Evolutionary conservation across 805 yeast species (phyloP).

Genomic region (Zygosaccharomyces bisporus): DNA sequence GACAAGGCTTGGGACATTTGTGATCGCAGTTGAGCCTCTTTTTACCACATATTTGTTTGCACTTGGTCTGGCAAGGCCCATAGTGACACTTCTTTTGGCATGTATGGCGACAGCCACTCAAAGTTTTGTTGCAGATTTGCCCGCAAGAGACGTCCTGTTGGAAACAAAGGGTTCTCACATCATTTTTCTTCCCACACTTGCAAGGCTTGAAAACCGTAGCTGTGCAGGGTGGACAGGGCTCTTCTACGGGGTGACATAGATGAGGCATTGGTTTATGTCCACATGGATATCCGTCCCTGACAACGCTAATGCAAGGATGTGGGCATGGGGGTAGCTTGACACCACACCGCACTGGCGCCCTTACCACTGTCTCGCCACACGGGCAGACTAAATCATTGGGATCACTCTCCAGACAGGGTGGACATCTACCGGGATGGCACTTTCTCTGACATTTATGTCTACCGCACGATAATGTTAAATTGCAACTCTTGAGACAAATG

Average conservation of each 20-base stretch:
- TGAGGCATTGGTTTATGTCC: conserved; percentile 73
- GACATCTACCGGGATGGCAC: conserved; percentile 79
- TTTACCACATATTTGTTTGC: conserved; percentile 58
- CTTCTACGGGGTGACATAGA: conserved; percentile 65
- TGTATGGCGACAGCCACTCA: conserved; percentile 47
- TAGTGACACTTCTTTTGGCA: conserved; percentile 57
- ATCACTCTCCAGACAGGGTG: conserved; percentile 76
- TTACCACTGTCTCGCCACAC: conserved; percentile 73
- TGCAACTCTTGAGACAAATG: conserved; percentile 66
- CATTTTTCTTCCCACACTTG: conserved; percentile 52
- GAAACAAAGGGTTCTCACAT: conserved; percentile 63
- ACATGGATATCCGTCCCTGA: conserved; percentile 43
- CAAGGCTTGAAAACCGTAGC: conserved; percentile 52
- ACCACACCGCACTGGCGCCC: conserved; percentile 86
- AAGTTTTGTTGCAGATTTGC: conserved; percentile 50
- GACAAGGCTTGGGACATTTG: conserved; percentile 60
- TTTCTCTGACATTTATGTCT: conserved; percentile 63
- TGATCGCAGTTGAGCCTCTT: conserved; percentile 62
- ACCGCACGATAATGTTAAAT: conserved; percentile 58
- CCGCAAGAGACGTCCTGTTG: conserved; percentile 69
- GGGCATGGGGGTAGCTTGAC: conserved; percentile 60
- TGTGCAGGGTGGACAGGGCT: conserved; percentile 75
- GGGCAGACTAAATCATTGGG: conserved; percentile 73
- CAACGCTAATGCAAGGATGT: conserved; percentile 56
- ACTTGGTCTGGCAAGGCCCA: conserved; percentile 57